Evolutionary conservation across 2,329 filamentous ascomycete genomes (phyloP).

Genomic region (Fusarium sororula): DNA sequence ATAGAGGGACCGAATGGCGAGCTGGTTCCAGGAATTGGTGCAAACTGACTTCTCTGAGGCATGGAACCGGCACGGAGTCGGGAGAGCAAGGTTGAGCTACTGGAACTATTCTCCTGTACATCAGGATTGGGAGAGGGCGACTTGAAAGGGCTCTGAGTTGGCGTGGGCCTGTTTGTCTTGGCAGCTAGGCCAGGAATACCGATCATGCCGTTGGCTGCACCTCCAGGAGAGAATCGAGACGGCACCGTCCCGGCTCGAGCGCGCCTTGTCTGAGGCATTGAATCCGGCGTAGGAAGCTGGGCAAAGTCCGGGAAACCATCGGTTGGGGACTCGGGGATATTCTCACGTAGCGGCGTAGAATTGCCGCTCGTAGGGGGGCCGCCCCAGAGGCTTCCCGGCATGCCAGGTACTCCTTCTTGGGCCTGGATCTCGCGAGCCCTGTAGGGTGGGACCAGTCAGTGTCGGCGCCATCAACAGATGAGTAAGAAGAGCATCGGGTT

Average conservation of each 20-base stretch:
- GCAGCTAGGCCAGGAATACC: slow-evolving; percentile 68
- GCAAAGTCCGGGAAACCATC: slow-evolving; percentile 95
- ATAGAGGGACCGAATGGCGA: slow-evolving; percentile 88
- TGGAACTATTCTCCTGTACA: slow-evolving; percentile 56
- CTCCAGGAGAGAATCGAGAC: slow-evolving; percentile 86
- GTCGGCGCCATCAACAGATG: slow-evolving; percentile 16
- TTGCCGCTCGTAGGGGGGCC: slow-evolving; percentile 96
- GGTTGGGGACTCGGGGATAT: slow-evolving; percentile 95
- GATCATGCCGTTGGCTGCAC: slow-evolving; percentile 67
- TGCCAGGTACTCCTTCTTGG: slow-evolving; percentile 83
- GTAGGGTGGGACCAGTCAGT: slow-evolving; percentile 8
- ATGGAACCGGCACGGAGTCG: slow-evolving; percentile 91
- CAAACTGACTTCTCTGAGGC: slow-evolving; percentile 83
- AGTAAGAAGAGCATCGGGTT: neutral
- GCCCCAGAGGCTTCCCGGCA: slow-evolving; percentile 82
- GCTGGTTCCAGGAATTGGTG: slow-evolving; percentile 62
- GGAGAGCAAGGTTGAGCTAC: slow-evolving; percentile 79
- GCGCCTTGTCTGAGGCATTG: slow-evolving; percentile 75
- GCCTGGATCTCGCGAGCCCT: slow-evolving; percentile 97
- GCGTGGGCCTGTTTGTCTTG: slow-evolving; percentile 85
- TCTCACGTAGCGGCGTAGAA: slow-evolving; percentile 94
- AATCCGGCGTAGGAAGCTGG: slow-evolving; percentile 73
- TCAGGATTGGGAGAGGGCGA: slow-evolving; percentile 67
- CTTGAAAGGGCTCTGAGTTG: slow-evolving; percentile 86
- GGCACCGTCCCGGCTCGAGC: slow-evolving; percentile 95